phyloP scores from a whole-genome alignment of 2,329 filamentous ascomycete genomes.

The Xylariaceae sp. region DNA sequence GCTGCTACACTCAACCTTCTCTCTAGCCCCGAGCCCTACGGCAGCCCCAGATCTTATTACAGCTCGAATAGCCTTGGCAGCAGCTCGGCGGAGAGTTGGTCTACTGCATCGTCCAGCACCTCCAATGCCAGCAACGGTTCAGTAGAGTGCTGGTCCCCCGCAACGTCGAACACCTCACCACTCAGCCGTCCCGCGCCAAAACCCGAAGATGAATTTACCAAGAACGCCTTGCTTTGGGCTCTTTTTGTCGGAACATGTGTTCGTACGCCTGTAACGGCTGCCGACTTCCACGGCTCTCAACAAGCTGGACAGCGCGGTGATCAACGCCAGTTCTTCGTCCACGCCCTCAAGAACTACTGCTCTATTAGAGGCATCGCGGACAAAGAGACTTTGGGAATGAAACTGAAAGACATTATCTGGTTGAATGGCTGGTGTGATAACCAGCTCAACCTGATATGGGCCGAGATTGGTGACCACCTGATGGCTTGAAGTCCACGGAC shows the following conservation, averaged over 20 bases:
- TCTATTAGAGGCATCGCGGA: slow-evolving; percentile 24
- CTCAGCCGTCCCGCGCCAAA: slow-evolving; percentile 3
- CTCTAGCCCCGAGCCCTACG: slow-evolving; percentile 19
- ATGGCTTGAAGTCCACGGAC: slow-evolving; percentile 9
- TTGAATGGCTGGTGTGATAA: slow-evolving; percentile 31
- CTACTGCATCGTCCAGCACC: slow-evolving; percentile 14
- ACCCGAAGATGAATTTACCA: slow-evolving; percentile 26
- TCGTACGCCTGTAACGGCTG: slow-evolving; percentile 20
- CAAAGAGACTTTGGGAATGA: slow-evolving; percentile 23
- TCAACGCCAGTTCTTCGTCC: slow-evolving; percentile 30
- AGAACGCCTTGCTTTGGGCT: slow-evolving; percentile 30
- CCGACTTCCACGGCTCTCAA: slow-evolving; percentile 16
- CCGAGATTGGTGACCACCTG: slow-evolving; percentile 24
- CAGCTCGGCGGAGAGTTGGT: slow-evolving; percentile 18
- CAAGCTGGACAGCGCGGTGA: slow-evolving; percentile 20
- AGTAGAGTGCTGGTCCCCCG: slow-evolving; percentile 17
- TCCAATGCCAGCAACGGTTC: slow-evolving; percentile 12
- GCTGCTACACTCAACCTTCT: slow-evolving; percentile 27
- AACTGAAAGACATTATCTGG: slow-evolving; percentile 29
- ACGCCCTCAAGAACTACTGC: slow-evolving; percentile 28
- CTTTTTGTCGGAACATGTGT: slow-evolving; percentile 32
- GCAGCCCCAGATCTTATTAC: slow-evolving; percentile 17
- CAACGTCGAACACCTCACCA: slow-evolving; percentile 16
- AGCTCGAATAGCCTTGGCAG: slow-evolving; percentile 14
- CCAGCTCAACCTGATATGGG: slow-evolving; percentile 29